phyloP scores from a whole-genome alignment of 2,329 filamentous ascomycete species.

The Chaetomium sp. region DNA sequence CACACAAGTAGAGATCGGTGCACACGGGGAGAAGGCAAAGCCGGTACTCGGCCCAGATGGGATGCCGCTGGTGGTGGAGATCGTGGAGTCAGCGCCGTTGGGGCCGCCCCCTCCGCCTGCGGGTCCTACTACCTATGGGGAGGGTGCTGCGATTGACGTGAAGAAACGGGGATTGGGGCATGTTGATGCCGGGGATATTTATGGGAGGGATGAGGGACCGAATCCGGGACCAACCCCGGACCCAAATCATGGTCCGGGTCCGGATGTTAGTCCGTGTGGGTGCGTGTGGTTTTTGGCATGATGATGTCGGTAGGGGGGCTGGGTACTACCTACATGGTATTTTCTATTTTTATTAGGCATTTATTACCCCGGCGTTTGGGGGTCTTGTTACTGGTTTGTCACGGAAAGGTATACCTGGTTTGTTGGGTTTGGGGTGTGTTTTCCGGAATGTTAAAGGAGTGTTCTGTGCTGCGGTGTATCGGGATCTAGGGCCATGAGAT shows the following conservation, averaged over 20 bases:
- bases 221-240: neutral
- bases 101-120: neutral
- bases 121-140: neutral
- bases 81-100: conserved; percentile 35
- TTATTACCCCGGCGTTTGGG: neutral
- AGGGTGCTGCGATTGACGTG: neutral
- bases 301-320: neutral
- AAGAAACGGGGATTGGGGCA: no score
- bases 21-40: conserved; percentile 32
- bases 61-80: conserved; percentile 36
- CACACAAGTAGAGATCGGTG: conserved; percentile 41
- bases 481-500: no score
- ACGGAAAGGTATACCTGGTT: neutral
- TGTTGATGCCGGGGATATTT: neutral
- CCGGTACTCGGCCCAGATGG: conserved; percentile 34
- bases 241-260: no score
- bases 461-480: no score
- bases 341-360: no score
- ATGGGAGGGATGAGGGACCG: neutral
- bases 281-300: conserved; percentile 48
- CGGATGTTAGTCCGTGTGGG: conserved; percentile 44
- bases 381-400: neutral
- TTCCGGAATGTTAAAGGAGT: neutral
- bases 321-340: no score
- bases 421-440: neutral